Base-by-base conservation (phyloP, 306 rosid species). In the Dalbergia cultrata region DNA sequence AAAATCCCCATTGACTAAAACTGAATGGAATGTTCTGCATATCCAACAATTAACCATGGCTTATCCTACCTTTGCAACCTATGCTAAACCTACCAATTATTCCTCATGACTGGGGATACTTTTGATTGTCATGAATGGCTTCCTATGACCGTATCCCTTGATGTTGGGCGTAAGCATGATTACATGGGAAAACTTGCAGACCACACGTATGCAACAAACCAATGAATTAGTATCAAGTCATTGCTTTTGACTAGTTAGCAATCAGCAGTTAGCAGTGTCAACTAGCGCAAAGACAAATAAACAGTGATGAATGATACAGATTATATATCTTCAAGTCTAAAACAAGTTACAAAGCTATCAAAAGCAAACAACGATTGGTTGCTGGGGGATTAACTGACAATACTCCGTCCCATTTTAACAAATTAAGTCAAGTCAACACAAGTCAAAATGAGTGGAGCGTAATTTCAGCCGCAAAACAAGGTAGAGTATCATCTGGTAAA, bases 401-500 rank as follows among this genome's bases (percentile, higher is more conserved):
- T 11, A 75, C 34, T 50, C 31, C 72, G 17, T 33, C 74, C 4
- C 41, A 81, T 58, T n/a, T 19, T 2, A 53, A 39, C 62, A 70
- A 13, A 62, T 16, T 54, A 22, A 2, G 16, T 18, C n/a, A 26
- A 70, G 82, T 82, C 76, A 78, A 83, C 53, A 17, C 4, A 70
- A 76, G 81, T 70, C 82, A 76, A 82, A 26, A 1, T 7, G 22
- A 49, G 18, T 19, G 50, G 35, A 57, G 39, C 21, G 34, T 13
- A 78, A 70, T 50, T 69, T 79, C 44, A 69, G 18, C 52, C 21
- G 5, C 17, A 74, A 13, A 62, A 47, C 1, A 5, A 33, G 31
- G n/a, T 37, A 11, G 59, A 41, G 16, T 56, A 6, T 26, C 75
- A 67, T 56, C 33, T 26, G n/a, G 52, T 31, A 66, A 58, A 81